Base-by-base conservation (phyloP, 164 flowering plant species). In the Tetrastigma voinierianum region DNA sequence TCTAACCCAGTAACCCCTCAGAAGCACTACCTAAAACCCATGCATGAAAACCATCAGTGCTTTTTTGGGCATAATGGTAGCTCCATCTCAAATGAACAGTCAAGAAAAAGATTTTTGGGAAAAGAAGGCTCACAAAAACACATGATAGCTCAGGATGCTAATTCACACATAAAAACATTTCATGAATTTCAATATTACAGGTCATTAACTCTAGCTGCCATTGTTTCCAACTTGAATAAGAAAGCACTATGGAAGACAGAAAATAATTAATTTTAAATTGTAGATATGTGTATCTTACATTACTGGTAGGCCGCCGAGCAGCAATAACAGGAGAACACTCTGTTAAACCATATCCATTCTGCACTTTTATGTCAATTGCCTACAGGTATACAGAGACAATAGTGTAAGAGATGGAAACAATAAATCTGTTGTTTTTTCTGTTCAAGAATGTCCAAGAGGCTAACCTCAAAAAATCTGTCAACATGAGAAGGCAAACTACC, bases 321-420 rank as follows among this genome's bases (percentile, higher is more conserved):
- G 97, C 88, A 61, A 84, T 73, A 68, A 90, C 96, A 55, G 98
- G 98, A 54, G 96, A 91, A 59, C 89, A 48, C 73, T 94, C 98
- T 52, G 98, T 94, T 67, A 94, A 67, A 32, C 98, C 98, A 76
- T 90, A 94, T 12, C 98, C 98, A 77, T 88, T 87, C 76, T 87
- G 95, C 62, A 94, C 54, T 67, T 56, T 83, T 53, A 91, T 72
- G 48, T 82, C 98, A 82, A 94, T 88, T 57, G 97, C 97, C 98
- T 94, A 82, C 58, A 62, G 21, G 69, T 4, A 62, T 47, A 62
- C 1, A 61, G 3, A 51, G 3, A 51, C 5, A 24, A 14, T 43
- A 46, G 2, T 47, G 10, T 20, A 25, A 73, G 49, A 70, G 23
- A 32, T 10, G 44, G 23, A 4, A 6, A 63, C 3, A 11, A 25